Evolutionary conservation across 805 yeast genomes (phyloP).

Genomic region (Yamadazyma takamatsuzukensis): DNA sequence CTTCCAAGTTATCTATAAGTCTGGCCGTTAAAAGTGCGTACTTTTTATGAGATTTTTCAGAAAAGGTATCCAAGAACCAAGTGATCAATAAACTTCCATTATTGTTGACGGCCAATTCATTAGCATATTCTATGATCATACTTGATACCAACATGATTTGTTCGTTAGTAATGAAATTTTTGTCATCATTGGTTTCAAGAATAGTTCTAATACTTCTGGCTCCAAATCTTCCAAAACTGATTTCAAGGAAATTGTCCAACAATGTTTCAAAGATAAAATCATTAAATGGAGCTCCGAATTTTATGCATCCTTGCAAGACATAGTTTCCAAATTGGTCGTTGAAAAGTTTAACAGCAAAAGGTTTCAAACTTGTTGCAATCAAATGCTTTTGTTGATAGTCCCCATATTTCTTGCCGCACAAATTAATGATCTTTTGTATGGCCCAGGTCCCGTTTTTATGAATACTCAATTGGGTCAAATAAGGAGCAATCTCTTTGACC

Average conservation of each 20-base stretch:
- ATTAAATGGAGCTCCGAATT: conserved; percentile 84
- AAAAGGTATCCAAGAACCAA: conserved; percentile 85
- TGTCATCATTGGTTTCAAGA: conserved; percentile 61
- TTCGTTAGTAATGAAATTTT: conserved; percentile 41
- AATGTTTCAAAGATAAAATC: conserved; percentile 86
- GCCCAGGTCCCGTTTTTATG: conserved; percentile 99
- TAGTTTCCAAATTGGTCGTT: conserved; percentile 97
- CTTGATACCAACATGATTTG: conserved; percentile 72
- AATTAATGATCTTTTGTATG: conserved; percentile 86
- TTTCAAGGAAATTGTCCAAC: conserved; percentile 69
- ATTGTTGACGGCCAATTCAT: conserved; percentile 72
- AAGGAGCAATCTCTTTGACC: conserved; percentile 74
- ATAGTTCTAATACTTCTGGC: conserved; percentile 94
- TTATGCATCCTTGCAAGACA: conserved; percentile 89
- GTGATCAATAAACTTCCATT: conserved; percentile 89
- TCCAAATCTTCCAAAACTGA: conserved; percentile 88
- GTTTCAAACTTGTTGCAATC: conserved; percentile 67
- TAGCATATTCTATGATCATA: conserved; percentile 72
- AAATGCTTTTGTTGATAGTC: conserved; percentile 46
- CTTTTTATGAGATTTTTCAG: conserved; percentile 44
- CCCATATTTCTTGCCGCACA: conserved; percentile 47
- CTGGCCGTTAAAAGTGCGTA: conserved; percentile 62
- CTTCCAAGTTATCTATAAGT: conserved; percentile 58
- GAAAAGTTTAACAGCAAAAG: conserved; percentile 79
- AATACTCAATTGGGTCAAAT: conserved; percentile 84